Percentiles rank a stretch among this genome's conserved stretches.
These are phyloP conservation scores for Plenodomus lindquistii DNA, from an alignment of 2,329 filamentous ascomycete genomes.

Conservation along the genomic window DNA sequence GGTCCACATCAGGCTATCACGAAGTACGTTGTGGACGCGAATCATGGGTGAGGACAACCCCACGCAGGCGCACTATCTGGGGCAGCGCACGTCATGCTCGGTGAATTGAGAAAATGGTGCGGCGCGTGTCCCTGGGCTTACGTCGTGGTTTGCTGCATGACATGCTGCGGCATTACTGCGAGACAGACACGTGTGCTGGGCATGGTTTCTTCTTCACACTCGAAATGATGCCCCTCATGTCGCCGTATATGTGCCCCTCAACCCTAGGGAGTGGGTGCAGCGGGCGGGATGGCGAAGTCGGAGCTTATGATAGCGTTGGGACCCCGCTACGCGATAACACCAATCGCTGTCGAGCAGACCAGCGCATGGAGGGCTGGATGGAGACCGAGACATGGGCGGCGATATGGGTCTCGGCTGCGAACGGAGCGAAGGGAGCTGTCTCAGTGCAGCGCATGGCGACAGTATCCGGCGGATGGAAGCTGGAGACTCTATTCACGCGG, in stretches of 20 bases:
- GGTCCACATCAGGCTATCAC: conserved; percentile 40
- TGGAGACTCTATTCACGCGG: no score
- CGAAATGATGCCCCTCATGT: conserved; percentile 3
- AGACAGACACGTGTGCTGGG: conserved; percentile 14
- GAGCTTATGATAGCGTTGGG: conserved; percentile 20
- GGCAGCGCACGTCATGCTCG: conserved; percentile 6
- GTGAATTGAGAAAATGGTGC: neutral
- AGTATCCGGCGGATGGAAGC: neutral
- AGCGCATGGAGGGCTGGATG: conserved; percentile 34
- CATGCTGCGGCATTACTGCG: conserved; percentile 10
- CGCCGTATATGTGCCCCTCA: conserved; percentile 7
- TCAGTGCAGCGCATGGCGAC: neutral
- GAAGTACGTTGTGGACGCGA: conserved; percentile 46
- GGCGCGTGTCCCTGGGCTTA: neutral
- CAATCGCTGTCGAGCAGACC: conserved; percentile 31
- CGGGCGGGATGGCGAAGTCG: conserved; percentile 28
- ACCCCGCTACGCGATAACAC: conserved; percentile 39
- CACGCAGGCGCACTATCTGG: conserved; percentile 22
- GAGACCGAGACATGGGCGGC: conserved; percentile 10
- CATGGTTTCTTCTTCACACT: conserved; percentile 9
- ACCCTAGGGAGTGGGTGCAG: conserved; percentile 7
- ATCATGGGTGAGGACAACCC: conserved; percentile 39
- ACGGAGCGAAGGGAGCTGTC: conserved; percentile 21
- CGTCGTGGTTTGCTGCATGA: conserved; percentile 6
- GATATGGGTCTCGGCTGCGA: conserved; percentile 31